Percentiles rank a stretch among this genome's conserved stretches.
phyloP scores from a whole-genome alignment of 225 moss, liverwort and hornwort genomes.

The Bryum argenteum region DNA sequence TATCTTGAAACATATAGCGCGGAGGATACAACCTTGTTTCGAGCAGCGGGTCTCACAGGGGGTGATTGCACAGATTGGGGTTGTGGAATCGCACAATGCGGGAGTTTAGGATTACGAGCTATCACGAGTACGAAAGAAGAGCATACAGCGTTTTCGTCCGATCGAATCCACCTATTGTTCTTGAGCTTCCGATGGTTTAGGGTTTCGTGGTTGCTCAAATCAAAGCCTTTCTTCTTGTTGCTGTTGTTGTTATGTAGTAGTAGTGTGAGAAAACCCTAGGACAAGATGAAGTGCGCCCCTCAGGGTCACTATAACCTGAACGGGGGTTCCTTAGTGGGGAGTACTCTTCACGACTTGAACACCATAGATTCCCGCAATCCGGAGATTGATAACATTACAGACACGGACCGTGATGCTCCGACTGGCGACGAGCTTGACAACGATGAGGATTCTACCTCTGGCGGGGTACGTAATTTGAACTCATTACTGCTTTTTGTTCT shows the following conservation, averaged over 20 bases:
- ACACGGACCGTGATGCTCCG: slow-evolving; percentile 74
- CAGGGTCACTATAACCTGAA: slow-evolving; percentile 87
- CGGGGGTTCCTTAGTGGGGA: slow-evolving; percentile 73
- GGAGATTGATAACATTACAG: slow-evolving; percentile 82
- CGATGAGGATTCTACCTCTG: slow-evolving; percentile 94
- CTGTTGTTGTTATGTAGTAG: slow-evolving; percentile 18
- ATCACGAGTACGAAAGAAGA: slow-evolving; percentile 8
- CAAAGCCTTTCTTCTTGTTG: slow-evolving; percentile 6
- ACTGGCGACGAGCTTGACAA: slow-evolving; percentile 85
- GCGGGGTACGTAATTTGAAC: slow-evolving; percentile 53
- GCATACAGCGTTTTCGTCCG: slow-evolving; percentile 15
- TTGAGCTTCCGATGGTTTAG: slow-evolving; percentile 9
- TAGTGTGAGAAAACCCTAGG: slow-evolving; percentile 49
- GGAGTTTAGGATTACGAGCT: slow-evolving; percentile 20
- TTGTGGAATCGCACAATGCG: slow-evolving; percentile 22
- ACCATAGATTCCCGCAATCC: slow-evolving; percentile 87
- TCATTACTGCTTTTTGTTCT: background rate
- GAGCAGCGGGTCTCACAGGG: too few relatives aligned
- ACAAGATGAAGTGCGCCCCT: slow-evolving; percentile 74
- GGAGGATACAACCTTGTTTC: too few relatives aligned
- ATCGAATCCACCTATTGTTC: slow-evolving; percentile 19
- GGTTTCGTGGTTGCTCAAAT: background rate
- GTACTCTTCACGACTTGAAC: slow-evolving; percentile 87
- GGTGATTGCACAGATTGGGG: slow-evolving; percentile 10
- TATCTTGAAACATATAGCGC: too few relatives aligned